Percentiles rank a stretch among this genome's conserved stretches.
Evolutionary conservation across 345 rosid species (phyloP).

Genomic region (Erucastrum elatum): DNA sequence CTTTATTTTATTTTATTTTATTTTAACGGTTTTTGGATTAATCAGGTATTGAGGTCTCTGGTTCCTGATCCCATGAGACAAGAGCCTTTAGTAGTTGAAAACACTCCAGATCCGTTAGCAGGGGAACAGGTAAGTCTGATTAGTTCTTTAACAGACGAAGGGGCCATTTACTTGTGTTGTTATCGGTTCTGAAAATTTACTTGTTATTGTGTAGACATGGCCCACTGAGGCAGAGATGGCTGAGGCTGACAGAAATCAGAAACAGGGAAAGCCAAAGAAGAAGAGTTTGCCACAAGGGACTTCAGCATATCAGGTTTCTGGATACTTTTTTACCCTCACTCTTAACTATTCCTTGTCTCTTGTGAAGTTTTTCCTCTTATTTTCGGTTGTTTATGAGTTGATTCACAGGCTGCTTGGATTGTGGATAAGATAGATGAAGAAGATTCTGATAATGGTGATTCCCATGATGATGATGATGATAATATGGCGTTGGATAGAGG

Average conservation of each 20-base stretch:
- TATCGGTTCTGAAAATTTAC: conserved; percentile 10
- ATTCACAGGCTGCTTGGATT: conserved; percentile 94
- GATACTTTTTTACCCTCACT: conserved; percentile 16
- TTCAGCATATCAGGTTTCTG: conserved; percentile 87
- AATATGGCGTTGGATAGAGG: conserved; percentile 79
- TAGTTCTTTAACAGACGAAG: conserved; percentile 4
- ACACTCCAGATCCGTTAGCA: conserved; percentile 78
- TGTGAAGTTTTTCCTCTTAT: background rate
- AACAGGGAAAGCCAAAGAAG: conserved; percentile 57
- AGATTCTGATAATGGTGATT: conserved; percentile 48
- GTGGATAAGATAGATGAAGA: conserved; percentile 72
- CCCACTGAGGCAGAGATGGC: conserved; percentile 95
- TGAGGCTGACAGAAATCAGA: conserved; percentile 51
- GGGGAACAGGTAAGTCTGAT: conserved; percentile 79
- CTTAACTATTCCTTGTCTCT: background rate
- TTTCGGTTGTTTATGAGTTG: background rate
- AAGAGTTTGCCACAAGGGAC: conserved; percentile 80
- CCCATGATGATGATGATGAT: conserved; percentile 59
- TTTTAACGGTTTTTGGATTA: conserved; percentile 12
- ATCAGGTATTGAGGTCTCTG: conserved; percentile 62
- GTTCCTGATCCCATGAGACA: conserved; percentile 64
- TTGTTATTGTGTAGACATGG: conserved; percentile 68
- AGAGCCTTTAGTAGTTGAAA: conserved; percentile 78
- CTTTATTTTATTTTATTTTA: background rate
- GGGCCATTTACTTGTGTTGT: conserved; percentile 4